Evolutionary conservation across 768 basidiomycete genomes (phyloP), one percentile per base, ranked within the genome.

Genomic region (Cyathus striatus): DNA sequence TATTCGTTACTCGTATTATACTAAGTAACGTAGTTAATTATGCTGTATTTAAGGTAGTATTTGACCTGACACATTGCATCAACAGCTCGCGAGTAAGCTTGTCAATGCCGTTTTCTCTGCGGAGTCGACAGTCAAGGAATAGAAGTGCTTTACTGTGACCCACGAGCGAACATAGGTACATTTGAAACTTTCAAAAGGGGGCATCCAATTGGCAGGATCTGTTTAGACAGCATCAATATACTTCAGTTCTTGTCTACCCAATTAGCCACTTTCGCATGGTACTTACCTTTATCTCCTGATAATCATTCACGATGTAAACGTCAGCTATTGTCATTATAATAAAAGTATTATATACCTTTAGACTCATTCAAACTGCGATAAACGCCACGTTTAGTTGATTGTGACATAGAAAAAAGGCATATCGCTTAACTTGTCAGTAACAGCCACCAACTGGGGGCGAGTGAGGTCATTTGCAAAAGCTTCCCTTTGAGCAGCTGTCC

Each of bases 121-220:
- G 16, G 60, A 53, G 42, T 78, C 76, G 46, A 78, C 52, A 5
- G 70, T 70, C 18, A 81, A 62, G 24, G 40, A 43, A 49, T 77
- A 81, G 49, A 58, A 69, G 48, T 74, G 58, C 58, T 81, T 81
- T 42, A 75, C 71, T 33, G 66, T 56, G 13, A 79, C 65, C 72
- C 73, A 80, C 7, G 78, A 76, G 6, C 71, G 67, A 23, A 69
- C 66, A 42, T 79, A 79, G 4, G 68, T 75, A 62, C 78, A 79
- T 9, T 62, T 54, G 54, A 63, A 79, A 52, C 68, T 69, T 4
- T 53, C 53, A n/a, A 73, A 57, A 32, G 76, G 73, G 12, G 73
- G 73, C 32, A 77, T 58, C 70, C 72, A 81, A n/a, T 62, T 43
- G 3, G 76, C 69, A n/a, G 66, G 63, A 54, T 78, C 78, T 68